These are phyloP conservation scores for Casuarina equisetifolia DNA, from an alignment of 306 rosid species.

Conservation along the genomic window DNA sequence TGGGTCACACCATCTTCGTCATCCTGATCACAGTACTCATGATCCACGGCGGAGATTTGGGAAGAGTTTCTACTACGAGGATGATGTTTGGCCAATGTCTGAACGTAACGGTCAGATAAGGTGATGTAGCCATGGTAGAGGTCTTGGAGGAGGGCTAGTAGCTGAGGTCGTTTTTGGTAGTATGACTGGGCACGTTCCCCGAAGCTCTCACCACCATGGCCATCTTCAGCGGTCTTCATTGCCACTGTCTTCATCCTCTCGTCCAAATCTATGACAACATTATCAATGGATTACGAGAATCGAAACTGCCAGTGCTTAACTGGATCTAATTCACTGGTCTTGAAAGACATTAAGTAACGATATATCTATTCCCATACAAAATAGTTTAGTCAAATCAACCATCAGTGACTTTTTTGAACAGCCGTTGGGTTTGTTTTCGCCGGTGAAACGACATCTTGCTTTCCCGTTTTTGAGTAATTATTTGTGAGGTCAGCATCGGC, in stretches of 20 bases:
- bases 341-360: no score
- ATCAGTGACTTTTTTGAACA: no score
- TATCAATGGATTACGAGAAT: not conserved
- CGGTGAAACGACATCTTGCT: not conserved
- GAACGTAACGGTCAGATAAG: constrained; percentile 75
- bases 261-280: constrained; percentile 62
- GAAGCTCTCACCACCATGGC: constrained; percentile 59
- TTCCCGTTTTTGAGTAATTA: not conserved
- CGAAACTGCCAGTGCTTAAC: no score
- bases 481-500: not conserved
- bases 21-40: constrained; percentile 50
- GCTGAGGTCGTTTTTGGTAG: constrained; percentile 87
- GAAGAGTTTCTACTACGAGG: constrained; percentile 52
- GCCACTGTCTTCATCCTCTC: constrained; percentile 72
- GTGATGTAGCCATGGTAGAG: constrained; percentile 80
- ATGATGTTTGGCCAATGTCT: constrained; percentile 52
- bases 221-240: constrained; percentile 39
- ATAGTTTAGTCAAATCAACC: no score
- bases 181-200: constrained; percentile 89
- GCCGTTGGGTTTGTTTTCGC: no score
- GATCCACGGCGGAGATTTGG: constrained; percentile 48
- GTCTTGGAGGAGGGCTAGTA: constrained; percentile 69
- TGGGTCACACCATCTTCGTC: constrained; percentile 39
- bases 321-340: no score
- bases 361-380: no score